Base-by-base conservation (phyloP, 2,329 filamentous ascomycete genomes). In the Xylariaceae sp. region DNA sequence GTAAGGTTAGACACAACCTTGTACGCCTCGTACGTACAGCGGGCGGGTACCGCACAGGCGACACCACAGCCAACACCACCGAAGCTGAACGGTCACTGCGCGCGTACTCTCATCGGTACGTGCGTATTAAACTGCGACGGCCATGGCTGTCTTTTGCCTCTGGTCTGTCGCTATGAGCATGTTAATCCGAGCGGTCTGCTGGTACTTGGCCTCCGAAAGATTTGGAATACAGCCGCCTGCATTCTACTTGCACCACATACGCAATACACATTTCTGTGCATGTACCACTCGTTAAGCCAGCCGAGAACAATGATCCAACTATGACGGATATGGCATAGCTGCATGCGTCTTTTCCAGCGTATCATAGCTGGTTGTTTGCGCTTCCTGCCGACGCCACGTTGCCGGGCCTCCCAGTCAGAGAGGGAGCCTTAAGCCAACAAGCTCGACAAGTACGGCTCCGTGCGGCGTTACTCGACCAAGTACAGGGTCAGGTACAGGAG, bases 311-410 rank as follows among this genome's bases (percentile, higher is more conserved):
- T 24, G 27, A 13, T 32, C 37, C 35, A 33, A 41, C 21, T 26
- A 56, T 53, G 45, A 56, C 35, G 43, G 40, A 15, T 10, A 36
- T 30, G 44, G 52, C 43, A 55, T 33, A 24, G 40, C 39, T 44
- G 53, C 45, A 59, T 48, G 39, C 45, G 50, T 33, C 36, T 41
- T 41, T 26, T 43, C 39, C 48, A 27, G 45, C 35, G 29, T 43
- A 48, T 48, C 51, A 50, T 51, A 51, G 55, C 55, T 44, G 33
- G 27, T 39, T 40, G 39, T 40, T 52, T 50, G 39, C 41, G 47
- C 50, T 35, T 55, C 51, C 50, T 40, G 47, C 35, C 39, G 49
- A 43, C 54, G 54, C 57, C 58, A 56, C 58, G 48, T 53, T 43
- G 41, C 45, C 41, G 36, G 30, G 29, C 42, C 44, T 29, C 37